Conservation (phyloP, 2,329 filamentous ascomycete species). For the Thielaviopsis populi region DNA sequence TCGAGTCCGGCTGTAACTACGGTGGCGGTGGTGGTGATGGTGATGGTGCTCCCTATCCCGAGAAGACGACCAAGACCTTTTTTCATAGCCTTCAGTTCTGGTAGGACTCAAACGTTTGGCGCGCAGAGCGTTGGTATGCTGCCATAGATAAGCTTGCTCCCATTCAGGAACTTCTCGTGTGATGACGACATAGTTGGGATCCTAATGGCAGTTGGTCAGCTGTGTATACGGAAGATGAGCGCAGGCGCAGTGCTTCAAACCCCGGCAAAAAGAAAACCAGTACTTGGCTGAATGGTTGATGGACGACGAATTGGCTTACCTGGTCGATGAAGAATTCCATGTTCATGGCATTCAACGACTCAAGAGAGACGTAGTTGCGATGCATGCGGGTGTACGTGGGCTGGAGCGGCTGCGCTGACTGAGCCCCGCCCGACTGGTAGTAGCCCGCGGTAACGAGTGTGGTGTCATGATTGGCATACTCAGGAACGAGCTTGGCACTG, state of each 20-base stretch:
- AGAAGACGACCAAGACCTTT: background rate
- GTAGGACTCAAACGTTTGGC: conserved; percentile 29
- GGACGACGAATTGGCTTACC: conserved; percentile 27
- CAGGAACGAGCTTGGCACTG: background rate
- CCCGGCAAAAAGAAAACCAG: background rate
- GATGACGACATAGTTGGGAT: conserved; percentile 57
- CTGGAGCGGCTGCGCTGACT: conserved; percentile 20
- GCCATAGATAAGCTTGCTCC: conserved; percentile 57
- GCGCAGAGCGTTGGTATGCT: conserved; percentile 52
- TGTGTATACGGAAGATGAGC: too few relatives aligned
- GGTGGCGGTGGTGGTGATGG: conserved; percentile 29
- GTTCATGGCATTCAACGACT: conserved; percentile 40
- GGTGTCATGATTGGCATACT: background rate
- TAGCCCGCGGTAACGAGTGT: background rate
- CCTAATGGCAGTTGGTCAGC: too few relatives aligned
- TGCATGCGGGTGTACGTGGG: conserved; percentile 51
- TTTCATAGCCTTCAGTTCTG: conserved; percentile 31
- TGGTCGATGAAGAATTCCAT: conserved; percentile 44
- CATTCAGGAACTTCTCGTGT: conserved; percentile 57
- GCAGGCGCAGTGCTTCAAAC: too few relatives aligned
- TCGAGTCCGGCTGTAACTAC: conserved; percentile 19
- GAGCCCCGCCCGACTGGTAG: background rate
- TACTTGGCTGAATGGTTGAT: background rate
- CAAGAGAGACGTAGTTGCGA: conserved; percentile 44
- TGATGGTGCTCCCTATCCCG: conserved; percentile 29